Percentiles rank a stretch among this genome's conserved stretches.
Conservation (phyloP, 2,329 filamentous ascomycete genomes). For the Sporothrix pallida region DNA sequence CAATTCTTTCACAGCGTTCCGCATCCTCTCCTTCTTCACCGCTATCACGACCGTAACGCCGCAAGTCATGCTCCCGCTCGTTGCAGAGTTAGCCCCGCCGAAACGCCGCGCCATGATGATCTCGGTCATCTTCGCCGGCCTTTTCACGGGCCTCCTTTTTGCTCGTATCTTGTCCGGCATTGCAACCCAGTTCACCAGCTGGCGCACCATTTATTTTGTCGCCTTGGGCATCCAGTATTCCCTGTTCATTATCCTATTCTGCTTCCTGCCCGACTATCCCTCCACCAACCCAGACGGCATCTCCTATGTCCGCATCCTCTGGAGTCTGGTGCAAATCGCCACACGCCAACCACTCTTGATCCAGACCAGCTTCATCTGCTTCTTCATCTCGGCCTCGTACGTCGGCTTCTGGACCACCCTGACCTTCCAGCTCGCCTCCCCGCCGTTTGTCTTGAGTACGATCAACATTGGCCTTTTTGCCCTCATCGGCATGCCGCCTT, state of each 20-base stretch:
- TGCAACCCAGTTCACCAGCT: constrained; percentile 27
- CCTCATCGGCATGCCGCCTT: constrained; percentile 65
- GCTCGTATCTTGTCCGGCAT: constrained; percentile 54
- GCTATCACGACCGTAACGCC: constrained; percentile 71
- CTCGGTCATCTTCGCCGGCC: constrained; percentile 68
- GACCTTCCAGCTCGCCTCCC: constrained; percentile 73
- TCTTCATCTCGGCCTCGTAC: constrained; percentile 58
- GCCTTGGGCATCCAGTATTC: constrained; percentile 71
- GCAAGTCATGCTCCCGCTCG: constrained; percentile 75
- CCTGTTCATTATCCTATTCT: constrained; percentile 67
- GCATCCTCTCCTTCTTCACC: constrained; percentile 68
- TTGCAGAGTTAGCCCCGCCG: constrained; percentile 73
- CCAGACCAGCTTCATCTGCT: constrained; percentile 68
- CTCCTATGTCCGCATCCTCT: constrained; percentile 65
- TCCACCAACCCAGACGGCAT: constrained; percentile 64
- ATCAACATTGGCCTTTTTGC: constrained; percentile 76
- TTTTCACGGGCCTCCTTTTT: constrained; percentile 73
- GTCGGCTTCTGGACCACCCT: constrained; percentile 64
- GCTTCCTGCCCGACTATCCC: constrained; percentile 79
- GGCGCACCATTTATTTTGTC: constrained; percentile 68
- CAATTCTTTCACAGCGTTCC: constrained; percentile 64
- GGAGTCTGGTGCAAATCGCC: constrained; percentile 67
- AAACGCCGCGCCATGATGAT: constrained; percentile 70
- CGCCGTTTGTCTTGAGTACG: constrained; percentile 68
- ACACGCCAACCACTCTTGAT: constrained; percentile 68